phyloP scores from a whole-genome alignment of 2,329 filamentous ascomycete species.

The Fusarium musae region DNA sequence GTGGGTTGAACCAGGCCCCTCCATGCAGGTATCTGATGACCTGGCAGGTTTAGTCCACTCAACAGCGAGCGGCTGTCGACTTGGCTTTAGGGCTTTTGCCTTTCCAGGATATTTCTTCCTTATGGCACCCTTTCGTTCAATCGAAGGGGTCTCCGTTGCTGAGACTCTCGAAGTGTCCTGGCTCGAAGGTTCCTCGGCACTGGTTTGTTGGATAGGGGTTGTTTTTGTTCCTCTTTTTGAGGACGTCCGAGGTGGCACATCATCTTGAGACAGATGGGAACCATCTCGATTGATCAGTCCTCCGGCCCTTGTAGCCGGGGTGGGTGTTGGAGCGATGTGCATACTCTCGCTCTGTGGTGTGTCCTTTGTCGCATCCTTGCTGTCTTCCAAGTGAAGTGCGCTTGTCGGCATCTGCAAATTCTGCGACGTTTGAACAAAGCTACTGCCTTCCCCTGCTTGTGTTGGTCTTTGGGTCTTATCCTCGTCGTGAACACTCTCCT shows the following conservation, averaged over 20 bases:
- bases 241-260: slow-evolving; percentile 45
- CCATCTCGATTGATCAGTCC: not conserved
- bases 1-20: not conserved
- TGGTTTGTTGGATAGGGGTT: not conserved
- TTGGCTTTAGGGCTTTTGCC: not conserved
- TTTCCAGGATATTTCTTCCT: slow-evolving; percentile 30
- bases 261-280: slow-evolving; percentile 35
- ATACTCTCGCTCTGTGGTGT: not conserved
- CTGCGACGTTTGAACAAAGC: not conserved
- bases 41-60: slow-evolving; percentile 15
- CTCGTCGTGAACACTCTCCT: slow-evolving; percentile 44
- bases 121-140: slow-evolving; percentile 32
- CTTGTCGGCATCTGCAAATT: not conserved
- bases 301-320: not conserved
- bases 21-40: not conserved
- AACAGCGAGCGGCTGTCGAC: slow-evolving; percentile 6
- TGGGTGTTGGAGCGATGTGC: not conserved
- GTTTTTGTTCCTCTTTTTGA: slow-evolving; percentile 32
- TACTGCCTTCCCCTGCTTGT: not conserved
- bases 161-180: not conserved
- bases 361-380: not conserved
- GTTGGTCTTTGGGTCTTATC: not conserved
- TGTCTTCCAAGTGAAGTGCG: not conserved
- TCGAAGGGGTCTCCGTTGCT: not conserved
- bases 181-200: not conserved